Evolutionary conservation across 2,329 filamentous ascomycete genomes (phyloP).

Genomic region (Penicillium capsulatum): DNA sequence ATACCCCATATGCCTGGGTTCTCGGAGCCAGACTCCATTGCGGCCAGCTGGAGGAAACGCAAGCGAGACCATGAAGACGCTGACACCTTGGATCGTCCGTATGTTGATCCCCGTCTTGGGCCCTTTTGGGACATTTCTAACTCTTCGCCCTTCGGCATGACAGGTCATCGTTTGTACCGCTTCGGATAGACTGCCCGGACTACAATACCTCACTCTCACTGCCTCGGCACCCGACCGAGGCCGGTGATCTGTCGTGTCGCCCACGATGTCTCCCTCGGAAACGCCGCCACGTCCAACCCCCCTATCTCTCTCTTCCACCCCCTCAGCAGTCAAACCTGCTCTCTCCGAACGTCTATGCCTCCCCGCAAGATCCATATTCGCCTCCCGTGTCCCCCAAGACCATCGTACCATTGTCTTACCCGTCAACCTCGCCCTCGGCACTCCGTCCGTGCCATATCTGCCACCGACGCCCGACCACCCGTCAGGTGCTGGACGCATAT

Average conservation of each 20-base stretch:
- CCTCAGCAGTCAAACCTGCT: conserved; percentile 18
- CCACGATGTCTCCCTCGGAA: conserved; percentile 26
- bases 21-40: conserved; percentile 14
- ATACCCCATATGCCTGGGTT: conserved; percentile 16
- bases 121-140: too few relatives aligned
- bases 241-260: conserved; percentile 15
- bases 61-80: conserved; percentile 23
- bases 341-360: conserved; percentile 19
- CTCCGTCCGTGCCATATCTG: conserved; percentile 43
- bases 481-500: conserved; percentile 39
- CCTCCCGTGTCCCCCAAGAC: conserved; percentile 29
- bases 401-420: conserved; percentile 23
- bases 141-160: not conserved
- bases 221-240: conserved; percentile 13
- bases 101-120: conserved; percentile 9
- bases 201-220: conserved; percentile 13
- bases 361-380: conserved; percentile 18
- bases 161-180: conserved; percentile 17
- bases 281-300: conserved; percentile 20
- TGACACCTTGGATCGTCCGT: conserved; percentile 14
- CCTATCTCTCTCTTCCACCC: conserved; percentile 16
- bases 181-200: conserved; percentile 14
- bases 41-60: conserved; percentile 21
- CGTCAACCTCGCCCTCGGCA: conserved; percentile 25
- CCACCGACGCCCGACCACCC: conserved; percentile 39